Evolutionary conservation across 805 yeast genomes (phyloP), one percentile per base, ranked within the genome.

Genomic region (Clavispora asparagi): DNA sequence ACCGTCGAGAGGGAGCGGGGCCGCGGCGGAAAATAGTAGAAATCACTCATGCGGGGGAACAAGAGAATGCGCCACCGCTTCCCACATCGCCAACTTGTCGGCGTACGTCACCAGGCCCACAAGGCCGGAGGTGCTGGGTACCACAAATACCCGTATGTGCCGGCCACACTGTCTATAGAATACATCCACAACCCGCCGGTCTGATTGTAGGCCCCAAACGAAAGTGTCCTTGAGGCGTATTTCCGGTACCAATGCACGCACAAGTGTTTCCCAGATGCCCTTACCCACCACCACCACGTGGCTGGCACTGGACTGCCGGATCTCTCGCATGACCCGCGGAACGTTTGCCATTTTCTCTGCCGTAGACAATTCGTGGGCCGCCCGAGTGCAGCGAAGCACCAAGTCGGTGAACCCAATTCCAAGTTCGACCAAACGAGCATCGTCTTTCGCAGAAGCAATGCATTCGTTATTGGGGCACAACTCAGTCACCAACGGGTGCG

Each of bases 101-200:
- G 62, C 65, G 46, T 65, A 67, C 27, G 70, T 64, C 56, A 81
- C 64, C 51, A 62, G 63, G 9, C 83, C 74, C 8, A 83, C 91
- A 7, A 86, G 62, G 1, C 92, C 92, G 6, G 89, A 83, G 0
- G 91, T 84, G 39, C 82, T 82, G 2, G 91, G 90, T 26, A 84
- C 73, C 6, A 85, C 89, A 60, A 73, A 81, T 0, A 79, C 59
- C 6, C 57, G 47, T n/a, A 57, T 48, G 11, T 47, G 62, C 52
- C 26, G 47, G 25, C 39, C 52, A 42, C 59, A 49, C 14, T 46
- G 47, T 3, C 45, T 23, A 27, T 51, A 37, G 25, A 67, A 47
- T 11, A 16, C 38, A 13, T 44, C 28, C 39, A 35, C 36, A 13
- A 42, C 17, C 10, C 27, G 23, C n/a, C 42, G 31, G 31, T 41